Conservation (phyloP, 164 flowering plant genomes). For the Vitis labrusca region DNA sequence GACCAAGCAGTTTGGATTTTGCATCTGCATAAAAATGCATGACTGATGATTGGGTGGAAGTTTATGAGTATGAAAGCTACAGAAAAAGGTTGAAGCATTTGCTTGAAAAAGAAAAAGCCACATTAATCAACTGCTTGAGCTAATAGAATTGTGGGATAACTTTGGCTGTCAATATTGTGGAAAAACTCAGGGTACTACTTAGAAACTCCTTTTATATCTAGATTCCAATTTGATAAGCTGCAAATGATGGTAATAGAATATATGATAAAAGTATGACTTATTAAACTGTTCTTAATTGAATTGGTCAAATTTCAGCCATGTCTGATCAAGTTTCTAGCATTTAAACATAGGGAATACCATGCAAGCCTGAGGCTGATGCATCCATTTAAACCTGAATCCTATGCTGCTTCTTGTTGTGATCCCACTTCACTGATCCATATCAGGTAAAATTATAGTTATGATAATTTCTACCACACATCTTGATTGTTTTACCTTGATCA, state of each 20-base stretch:
- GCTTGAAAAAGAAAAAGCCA: neutral
- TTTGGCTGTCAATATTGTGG: neutral
- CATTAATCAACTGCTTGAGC: neutral
- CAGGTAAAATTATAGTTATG: neutral
- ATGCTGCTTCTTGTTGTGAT: neutral
- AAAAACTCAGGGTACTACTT: neutral
- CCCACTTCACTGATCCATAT: too few species aligned
- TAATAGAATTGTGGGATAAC: neutral
- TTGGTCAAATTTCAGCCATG: neutral
- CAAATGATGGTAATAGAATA: neutral
- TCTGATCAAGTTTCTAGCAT: neutral
- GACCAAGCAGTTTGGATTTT: slow-evolving; percentile 79
- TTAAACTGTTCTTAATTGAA: neutral
- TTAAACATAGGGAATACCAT: neutral
- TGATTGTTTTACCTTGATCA: slow-evolving; percentile 53
- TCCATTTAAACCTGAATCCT: neutral
- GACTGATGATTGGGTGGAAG: neutral
- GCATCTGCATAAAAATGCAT: slow-evolving; percentile 41
- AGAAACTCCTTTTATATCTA: too few species aligned
- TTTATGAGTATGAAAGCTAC: neutral
- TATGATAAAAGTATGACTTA: neutral
- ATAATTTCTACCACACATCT: neutral
- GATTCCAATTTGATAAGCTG: too few species aligned
- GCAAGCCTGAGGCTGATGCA: neutral
- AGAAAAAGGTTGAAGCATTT: neutral